Conservation (phyloP, 75 land plant genomes). For the Selaginella tamariscina region DNA sequence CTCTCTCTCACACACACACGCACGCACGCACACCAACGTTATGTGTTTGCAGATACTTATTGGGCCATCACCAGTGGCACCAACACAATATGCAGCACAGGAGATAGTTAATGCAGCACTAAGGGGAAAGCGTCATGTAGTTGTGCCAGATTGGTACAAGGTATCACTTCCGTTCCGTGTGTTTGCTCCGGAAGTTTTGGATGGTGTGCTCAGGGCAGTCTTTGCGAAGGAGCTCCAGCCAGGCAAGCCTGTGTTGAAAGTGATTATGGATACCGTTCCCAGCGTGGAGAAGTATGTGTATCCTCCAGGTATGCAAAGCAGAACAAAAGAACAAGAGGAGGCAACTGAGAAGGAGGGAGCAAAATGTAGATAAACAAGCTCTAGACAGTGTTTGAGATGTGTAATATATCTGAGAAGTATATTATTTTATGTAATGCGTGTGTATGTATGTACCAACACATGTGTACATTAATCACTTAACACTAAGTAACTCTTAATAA, state of each 20-base stretch:
- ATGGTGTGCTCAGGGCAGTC: conserved; percentile 30
- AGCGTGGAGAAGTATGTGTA: neutral
- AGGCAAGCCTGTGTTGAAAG: neutral
- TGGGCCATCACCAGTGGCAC: conserved; percentile 31
- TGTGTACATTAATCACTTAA: too few species aligned
- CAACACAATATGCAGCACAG: conserved; percentile 33
- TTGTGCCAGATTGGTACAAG: conserved; percentile 44
- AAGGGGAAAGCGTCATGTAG: conserved; percentile 38
- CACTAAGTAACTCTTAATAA: too few species aligned
- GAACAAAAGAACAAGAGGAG: too few species aligned
- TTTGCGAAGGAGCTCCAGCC: conserved; percentile 14
- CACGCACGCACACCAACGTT: neutral
- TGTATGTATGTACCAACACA: too few species aligned
- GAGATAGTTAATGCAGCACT: conserved; percentile 38
- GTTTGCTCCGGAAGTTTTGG: conserved; percentile 46
- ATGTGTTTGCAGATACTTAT: conserved; percentile 32
- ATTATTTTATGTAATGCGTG: too few species aligned
- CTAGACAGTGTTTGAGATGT: too few species aligned
- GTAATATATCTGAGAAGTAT: too few species aligned
- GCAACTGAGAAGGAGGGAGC: too few species aligned
- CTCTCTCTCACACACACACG: neutral
- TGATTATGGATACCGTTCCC: neutral
- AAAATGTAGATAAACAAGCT: too few species aligned
- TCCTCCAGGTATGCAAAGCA: neutral
- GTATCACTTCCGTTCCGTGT: conserved; percentile 26